Conservation (phyloP, 805 yeast genomes). For the Kluyveromyces aestuarii region DNA sequence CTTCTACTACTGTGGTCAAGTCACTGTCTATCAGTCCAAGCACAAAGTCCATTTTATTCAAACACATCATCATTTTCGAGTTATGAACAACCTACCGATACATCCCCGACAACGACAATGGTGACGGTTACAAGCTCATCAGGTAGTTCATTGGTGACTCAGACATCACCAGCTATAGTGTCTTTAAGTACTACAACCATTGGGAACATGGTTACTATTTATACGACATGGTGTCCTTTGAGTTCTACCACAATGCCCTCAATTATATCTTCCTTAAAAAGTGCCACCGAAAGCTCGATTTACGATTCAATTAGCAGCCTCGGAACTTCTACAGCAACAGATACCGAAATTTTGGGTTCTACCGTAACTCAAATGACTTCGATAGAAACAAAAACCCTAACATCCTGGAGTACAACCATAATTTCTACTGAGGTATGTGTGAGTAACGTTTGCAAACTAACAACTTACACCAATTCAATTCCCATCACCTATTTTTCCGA, state of each 20-base stretch:
- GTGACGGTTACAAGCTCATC: not conserved
- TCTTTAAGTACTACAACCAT: slow-evolving; percentile 4
- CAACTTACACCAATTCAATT: not conserved
- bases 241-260: not conserved
- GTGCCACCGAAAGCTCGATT: not conserved
- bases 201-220: slow-evolving; percentile 4
- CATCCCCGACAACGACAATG: not conserved
- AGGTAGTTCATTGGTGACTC: not conserved
- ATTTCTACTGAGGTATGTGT: slow-evolving; percentile 1
- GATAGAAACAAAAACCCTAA: not conserved
- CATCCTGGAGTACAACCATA: not conserved
- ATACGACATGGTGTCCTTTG: slow-evolving; percentile 15
- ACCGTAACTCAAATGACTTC: no score
- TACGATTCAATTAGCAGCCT: not conserved
- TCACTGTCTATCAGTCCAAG: not conserved
- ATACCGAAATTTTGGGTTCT: not conserved
- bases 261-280: not conserved
- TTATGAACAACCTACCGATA: not conserved
- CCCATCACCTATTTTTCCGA: not conserved
- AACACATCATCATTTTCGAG: not conserved
- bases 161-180: slow-evolving; percentile 6
- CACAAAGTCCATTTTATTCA: not conserved
- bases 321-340: not conserved
- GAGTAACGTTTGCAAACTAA: not conserved
- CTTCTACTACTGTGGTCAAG: no score